Conservation (phyloP, 2,329 filamentous ascomycete genomes). For the Tolypocladium ophioglossoides region DNA sequence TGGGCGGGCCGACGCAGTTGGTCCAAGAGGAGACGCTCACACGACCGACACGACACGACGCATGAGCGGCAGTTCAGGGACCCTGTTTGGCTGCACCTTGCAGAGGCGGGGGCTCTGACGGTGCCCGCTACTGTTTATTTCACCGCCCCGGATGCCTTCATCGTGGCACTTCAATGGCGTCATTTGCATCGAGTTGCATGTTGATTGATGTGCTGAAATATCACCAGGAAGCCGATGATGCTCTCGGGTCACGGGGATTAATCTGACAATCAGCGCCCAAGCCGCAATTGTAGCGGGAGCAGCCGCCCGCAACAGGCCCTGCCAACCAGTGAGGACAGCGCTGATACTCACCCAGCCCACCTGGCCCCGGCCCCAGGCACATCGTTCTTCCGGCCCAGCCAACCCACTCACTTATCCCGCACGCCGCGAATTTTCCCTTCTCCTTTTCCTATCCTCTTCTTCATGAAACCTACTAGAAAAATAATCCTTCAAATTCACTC, state of each 20-base stretch:
- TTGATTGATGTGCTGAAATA: not conserved
- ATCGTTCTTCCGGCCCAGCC: slow-evolving; percentile 16
- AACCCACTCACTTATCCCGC: not conserved
- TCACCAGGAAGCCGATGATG: not conserved
- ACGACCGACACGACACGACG: not conserved
- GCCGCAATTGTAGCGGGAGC: not conserved
- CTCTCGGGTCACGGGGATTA: not conserved
- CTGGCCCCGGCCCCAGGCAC: slow-evolving; percentile 2
- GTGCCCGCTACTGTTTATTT: not conserved
- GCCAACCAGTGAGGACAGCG: not conserved
- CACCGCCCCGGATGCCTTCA: not conserved
- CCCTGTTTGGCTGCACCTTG: not conserved
- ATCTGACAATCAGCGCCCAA: not conserved
- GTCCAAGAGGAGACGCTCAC: not conserved
- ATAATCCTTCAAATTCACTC: slow-evolving; percentile 59
- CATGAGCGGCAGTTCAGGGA: not conserved
- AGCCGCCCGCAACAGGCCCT: not conserved
- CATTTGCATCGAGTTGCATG: not conserved
- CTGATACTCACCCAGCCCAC: not conserved
- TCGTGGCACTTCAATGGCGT: not conserved
- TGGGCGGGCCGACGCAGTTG: not conserved
- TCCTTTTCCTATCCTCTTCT: slow-evolving; percentile 15
- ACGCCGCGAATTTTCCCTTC: not conserved
- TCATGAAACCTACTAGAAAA: slow-evolving; percentile 32
- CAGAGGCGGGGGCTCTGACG: not conserved